Evolutionary conservation across 2,329 filamentous ascomycete genomes (phyloP), one percentile per base, ranked within the genome.

Genomic region (Aspergillus ochraceus): DNA sequence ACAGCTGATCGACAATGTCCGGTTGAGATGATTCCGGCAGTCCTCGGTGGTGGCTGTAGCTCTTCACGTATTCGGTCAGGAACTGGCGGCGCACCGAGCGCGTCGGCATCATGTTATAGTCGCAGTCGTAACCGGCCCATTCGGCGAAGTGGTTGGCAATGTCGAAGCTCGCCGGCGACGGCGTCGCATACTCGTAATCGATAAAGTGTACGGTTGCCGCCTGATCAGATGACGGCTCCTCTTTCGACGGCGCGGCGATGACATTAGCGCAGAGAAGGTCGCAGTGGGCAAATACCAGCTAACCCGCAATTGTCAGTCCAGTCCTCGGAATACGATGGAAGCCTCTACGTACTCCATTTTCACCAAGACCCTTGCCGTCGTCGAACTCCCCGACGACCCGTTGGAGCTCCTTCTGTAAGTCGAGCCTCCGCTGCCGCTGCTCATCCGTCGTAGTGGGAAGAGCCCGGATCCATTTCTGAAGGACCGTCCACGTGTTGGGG

Each of bases 121-220:
- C 92, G 81, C 95, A 99, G 69, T 96, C 92, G 71, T 97, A 97
- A 59, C 95, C 95, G 61, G 90, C 93, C 94, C 95, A 99, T 79
- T 99, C 95, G 52, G 95, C 92, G 74, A 99, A 97, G 81, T 99
- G 95, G 79, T 99, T 99, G 54, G 94, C 90, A 68, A 99, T 88
- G 75, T 99, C 95, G 77, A 99, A 99, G 2, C 94, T 93, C 4
- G 93, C 92, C 1, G 94, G 94, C 0, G 93, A 94, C 2, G 95
- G 93, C 4, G 92, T 95, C 14, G 93, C 92, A 77, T 99, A 99
- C 77, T 99, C 95, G 80, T 98, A 99, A 79, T 99, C 95, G 75
- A 99, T 99, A 78, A 99, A 98, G 71, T 86, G 86, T 57, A 94
- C 89, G 2, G 78, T 82, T 52, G 84, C 80, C 24, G 81, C 71